Evolutionary conservation across 2,329 filamentous ascomycete species (phyloP), one percentile per base, ranked within the genome.

Genomic region (Xylariaceae sp.): DNA sequence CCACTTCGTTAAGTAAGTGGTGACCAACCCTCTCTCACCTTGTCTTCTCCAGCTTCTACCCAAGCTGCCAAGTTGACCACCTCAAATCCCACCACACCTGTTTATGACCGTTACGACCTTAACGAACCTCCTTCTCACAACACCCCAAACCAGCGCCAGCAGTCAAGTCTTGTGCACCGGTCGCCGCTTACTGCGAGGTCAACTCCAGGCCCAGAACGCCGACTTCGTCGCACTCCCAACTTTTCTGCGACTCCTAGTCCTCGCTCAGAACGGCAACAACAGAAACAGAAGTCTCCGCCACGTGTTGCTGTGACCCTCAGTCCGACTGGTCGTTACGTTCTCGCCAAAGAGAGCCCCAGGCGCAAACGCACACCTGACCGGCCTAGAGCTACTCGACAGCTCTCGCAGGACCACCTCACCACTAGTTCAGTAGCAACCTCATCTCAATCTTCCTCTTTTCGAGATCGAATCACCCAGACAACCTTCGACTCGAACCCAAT

Each of bases 211-310:
- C 76, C 75, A 32, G 67, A 69, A 37, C 65, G 58, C 49, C 69
- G 68, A 45, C 70, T 79, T 55, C 76, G 74, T 48, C 74, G 74
- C 54, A 79, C 75, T 6, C 70, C 75, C 16, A 75, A 67, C 50
- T 77, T 78, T 57, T 68, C 71, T 40, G 65, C 65, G 22, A 69
- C 67, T 41, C 64, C 70, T 33, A 69, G 63, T 44, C 71, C 72
- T 33, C 67, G 70, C 27, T 56, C 49, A 12, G 53, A 55, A 40
- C 41, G 50, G 39, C 57, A 56, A 47, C 50, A 45, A 22, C 32
- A 22, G 5, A n/a, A 45, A 45, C 69, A 67, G 14, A 59, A 58
- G 32, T 43, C 49, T 37, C 45, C 33, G 35, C 58, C 61, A 42
- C 63, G 58, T 49, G 63, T 76, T 37, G 72, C 72, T 6, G 65